Evolutionary conservation across 495 filamentous ascomycete genomes (phyloP).

Genomic region (Endocarpon pusillum): DNA sequence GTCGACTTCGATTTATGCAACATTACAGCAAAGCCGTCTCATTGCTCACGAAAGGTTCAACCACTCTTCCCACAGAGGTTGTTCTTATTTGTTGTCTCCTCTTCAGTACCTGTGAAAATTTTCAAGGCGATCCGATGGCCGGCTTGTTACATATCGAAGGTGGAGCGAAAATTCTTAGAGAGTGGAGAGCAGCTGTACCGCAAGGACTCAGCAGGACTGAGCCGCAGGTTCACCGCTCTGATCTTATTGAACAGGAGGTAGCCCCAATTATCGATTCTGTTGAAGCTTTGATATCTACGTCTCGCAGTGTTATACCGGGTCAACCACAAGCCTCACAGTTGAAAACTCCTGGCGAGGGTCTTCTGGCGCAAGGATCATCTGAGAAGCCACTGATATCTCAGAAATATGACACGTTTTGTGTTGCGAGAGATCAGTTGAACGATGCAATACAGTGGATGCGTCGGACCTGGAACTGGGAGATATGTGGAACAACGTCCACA

Average conservation of each 20-base stretch:
- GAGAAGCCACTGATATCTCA: background rate
- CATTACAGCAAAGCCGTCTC: constrained; percentile 1
- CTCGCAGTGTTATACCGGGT: background rate
- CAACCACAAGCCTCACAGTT: too few species aligned
- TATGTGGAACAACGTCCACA: too few species aligned
- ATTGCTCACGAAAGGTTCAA: background rate
- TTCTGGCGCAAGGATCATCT: too few species aligned
- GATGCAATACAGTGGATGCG: too few species aligned
- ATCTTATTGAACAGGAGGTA: background rate
- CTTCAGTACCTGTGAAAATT: background rate
- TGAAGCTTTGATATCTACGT: background rate
- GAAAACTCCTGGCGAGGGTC: too few species aligned
- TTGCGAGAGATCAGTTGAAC: background rate
- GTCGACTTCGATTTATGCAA: too few species aligned
- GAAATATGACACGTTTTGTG: background rate
- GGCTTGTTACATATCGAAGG: background rate
- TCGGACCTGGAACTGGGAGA: too few species aligned
- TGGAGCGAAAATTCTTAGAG: background rate
- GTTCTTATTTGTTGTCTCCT: background rate
- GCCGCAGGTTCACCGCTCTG: background rate
- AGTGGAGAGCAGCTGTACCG: background rate
- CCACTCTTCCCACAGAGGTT: background rate
- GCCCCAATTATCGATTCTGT: background rate
- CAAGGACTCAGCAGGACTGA: background rate
- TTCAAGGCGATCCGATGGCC: background rate